Base-by-base conservation (phyloP, 208 protist genomes). In the Leishmania arabica region DNA sequence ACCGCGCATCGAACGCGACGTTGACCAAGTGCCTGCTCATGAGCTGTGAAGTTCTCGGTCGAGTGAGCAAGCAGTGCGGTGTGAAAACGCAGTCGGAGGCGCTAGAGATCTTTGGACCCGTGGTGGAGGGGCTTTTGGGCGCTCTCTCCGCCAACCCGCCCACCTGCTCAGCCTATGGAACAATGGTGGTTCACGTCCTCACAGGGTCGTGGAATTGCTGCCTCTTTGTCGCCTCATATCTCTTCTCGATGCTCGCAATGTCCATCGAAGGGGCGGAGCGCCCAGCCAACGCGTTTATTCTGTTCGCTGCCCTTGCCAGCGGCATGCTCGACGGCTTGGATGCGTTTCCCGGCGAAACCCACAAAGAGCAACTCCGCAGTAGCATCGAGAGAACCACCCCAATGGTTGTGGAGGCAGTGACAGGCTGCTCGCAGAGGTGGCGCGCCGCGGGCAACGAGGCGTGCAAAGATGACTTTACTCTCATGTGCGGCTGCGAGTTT, bases 181-280 rank as follows among this genome's bases (percentile, higher is more conserved):
- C 93, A 40, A 92, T 96, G 89, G 78, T 94, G 40, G 91, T 91
- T 68, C 87, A 94, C 75, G 69, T 95, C 49, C 75, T 93, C 34
- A 87, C 85, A 40, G 87, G 84, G 9, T 81, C 81, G 21, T 82
- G 78, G 85, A 40, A 70, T 45, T 83, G 77, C 78, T 90, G 87
- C 71, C 27, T 88, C 24, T 53, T 65, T 45, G 47, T 89, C 31
- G 72, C 81, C 40, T 47, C 75, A 34, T 91, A 91, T 70, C 58
- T 87, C 3, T 86, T 93, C 53, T 82, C 89, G 15, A 85, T 90
- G 85, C 77, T 91, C 8, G 47, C 83, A 24, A 72, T 89, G 69
- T 75, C 84, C 7, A 68, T 84, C 47, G 72, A 73, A 11, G 81
- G 73, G 24, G 56, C 77, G 34, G 78, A 85, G 81, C 40, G 47